Base-by-base conservation (phyloP, 257 asterid genomes). In the Rehmannia glutinosa region DNA sequence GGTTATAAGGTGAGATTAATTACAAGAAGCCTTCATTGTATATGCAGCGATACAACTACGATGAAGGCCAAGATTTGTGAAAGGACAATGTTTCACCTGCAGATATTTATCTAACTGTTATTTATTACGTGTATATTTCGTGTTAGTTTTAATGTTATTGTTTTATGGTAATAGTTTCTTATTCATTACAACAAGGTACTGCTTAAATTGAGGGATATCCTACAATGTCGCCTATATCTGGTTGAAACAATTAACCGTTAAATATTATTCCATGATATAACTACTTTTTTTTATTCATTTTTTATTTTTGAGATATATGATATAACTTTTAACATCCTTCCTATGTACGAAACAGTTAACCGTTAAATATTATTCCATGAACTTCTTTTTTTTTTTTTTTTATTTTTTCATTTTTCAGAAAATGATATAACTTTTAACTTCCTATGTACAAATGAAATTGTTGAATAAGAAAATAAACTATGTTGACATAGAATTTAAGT, bases 11-110 rank as follows among this genome's bases (percentile, higher is more conserved):
- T 16, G 21, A 35, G 55, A 45, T 51, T 30, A 51, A 32, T 30
- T 30, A 51, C 43, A 56, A 43, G 68, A 49, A 38, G 73, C 51
- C 52, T 66, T 66, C 60, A 67, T n/a, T n/a, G n/a, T 24, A 39
- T 17, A 53, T 6, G 58, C 64, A 50, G n/a, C n/a, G 16, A 51
- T 57, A 42, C 17, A 16, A 32, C 5, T 27, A 57, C 0, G 72
- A 42, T 27, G 65, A 53, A 56, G 52, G 63, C 65, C 57, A 41
- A 36, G 77, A 27, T 19, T 65, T 46, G 64, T 42, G 35, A 58
- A 58, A 16, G 64, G 25, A 12, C 16, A 6, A 71, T 56, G 20
- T 65, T 63, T 27, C 45, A 73, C 66, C 13, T 49, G 35, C 11
- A 19, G 73, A 35, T 64, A n/a, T 56, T 46, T 25, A 25, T 46